Percentiles rank a stretch among this genome's conserved stretches.
phyloP scores from a whole-genome alignment of 306 rosid genomes.

The Quercus alba region DNA sequence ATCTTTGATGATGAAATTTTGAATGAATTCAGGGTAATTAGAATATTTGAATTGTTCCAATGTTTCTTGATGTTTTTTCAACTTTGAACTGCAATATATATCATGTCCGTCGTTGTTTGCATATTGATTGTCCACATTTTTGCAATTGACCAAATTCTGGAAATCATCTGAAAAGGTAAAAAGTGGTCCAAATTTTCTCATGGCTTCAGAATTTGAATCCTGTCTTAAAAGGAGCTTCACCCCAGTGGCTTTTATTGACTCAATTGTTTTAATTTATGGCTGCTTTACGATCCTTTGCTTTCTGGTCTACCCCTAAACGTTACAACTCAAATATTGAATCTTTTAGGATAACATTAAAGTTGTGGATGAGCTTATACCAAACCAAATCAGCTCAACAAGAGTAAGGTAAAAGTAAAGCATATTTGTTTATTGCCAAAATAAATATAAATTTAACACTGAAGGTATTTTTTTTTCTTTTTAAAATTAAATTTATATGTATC shows the following conservation, averaged over 20 bases:
- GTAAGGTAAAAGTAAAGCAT: too few species aligned
- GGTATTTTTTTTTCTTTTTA: too few species aligned
- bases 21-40: conserved; percentile 40
- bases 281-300: too few species aligned
- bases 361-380: too few species aligned
- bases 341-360: too few species aligned
- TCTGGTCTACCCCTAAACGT: too few species aligned
- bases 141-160: background rate
- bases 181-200: background rate
- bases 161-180: background rate
- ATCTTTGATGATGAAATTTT: conserved; percentile 35
- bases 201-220: background rate
- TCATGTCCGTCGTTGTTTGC: background rate
- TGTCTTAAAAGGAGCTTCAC: background rate
- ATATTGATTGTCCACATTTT: background rate
- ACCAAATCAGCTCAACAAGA: too few species aligned
- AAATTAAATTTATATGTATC: background rate
- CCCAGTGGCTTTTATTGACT: background rate
- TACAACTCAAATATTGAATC: too few species aligned
- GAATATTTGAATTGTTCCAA: background rate
- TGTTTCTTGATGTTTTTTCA: background rate
- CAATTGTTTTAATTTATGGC: too few species aligned
- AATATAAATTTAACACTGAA: background rate
- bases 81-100: background rate
- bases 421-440: background rate